Evolutionary conservation across 2,329 filamentous ascomycete genomes (phyloP).

Genomic region (Zymoseptoria tritici): DNA sequence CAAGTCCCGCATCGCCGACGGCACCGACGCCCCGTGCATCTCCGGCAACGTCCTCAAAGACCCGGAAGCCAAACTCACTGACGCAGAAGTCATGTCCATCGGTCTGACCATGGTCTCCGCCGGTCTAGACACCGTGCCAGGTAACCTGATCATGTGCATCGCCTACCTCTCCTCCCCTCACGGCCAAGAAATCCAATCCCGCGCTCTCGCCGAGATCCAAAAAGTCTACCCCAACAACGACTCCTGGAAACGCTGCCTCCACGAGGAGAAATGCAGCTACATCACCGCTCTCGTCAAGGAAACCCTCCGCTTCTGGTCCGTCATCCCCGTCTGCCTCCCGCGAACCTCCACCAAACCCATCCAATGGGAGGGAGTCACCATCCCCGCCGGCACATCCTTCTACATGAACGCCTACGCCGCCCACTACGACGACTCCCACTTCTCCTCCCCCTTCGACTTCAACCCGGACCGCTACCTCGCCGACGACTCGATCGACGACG

Average conservation of each 20-base stretch:
- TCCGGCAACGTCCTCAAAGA: slow-evolving; percentile 64
- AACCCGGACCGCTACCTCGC: slow-evolving; percentile 63
- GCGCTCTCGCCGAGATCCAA: slow-evolving; percentile 62
- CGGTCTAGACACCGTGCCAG: slow-evolving; percentile 73
- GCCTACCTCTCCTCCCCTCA: slow-evolving; percentile 63
- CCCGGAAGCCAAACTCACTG: slow-evolving; percentile 61
- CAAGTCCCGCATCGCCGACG: slow-evolving; percentile 53
- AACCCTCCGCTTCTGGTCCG: slow-evolving; percentile 68
- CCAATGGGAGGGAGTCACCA: slow-evolving; percentile 56
- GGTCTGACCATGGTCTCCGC: slow-evolving; percentile 77
- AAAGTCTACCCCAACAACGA: slow-evolving; percentile 64
- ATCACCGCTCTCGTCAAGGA: slow-evolving; percentile 73
- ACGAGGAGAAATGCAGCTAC: slow-evolving; percentile 70
- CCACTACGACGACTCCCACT: slow-evolving; percentile 63
- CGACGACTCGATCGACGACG: slow-evolving; percentile 39
- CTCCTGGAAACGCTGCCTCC: slow-evolving; percentile 65
- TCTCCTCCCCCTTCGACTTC: slow-evolving; percentile 56
- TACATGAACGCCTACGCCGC: slow-evolving; percentile 75
- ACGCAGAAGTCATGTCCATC: slow-evolving; percentile 70
- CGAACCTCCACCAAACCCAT: slow-evolving; percentile 66
- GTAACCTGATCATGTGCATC: slow-evolving; percentile 71
- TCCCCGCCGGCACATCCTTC: slow-evolving; percentile 70
- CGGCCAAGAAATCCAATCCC: slow-evolving; percentile 63
- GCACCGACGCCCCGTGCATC: slow-evolving; percentile 61
- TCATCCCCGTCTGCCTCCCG: slow-evolving; percentile 72